Conservation (phyloP, 345 rosid species). For the Lenwebbia sp. region DNA sequence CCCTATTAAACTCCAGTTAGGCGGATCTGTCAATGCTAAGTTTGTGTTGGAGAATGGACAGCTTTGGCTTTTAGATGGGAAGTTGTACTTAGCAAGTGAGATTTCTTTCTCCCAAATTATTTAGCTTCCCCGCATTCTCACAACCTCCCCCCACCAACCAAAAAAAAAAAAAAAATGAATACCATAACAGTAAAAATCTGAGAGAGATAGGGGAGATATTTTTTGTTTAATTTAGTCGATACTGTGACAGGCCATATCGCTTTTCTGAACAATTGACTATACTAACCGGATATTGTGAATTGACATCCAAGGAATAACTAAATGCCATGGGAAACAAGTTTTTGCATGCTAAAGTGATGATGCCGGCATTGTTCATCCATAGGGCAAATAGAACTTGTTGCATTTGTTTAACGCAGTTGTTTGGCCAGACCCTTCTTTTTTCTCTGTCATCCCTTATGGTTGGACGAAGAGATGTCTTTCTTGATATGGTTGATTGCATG, state of each 20-base stretch:
- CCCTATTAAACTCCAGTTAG: constrained; percentile 51
- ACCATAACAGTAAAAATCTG: no score
- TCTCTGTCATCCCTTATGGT: neutral
- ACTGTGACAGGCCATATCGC: neutral
- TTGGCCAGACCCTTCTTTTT: neutral
- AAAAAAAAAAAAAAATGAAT: no score
- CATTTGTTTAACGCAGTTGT: neutral
- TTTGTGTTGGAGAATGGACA: constrained; percentile 65
- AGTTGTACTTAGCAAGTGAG: constrained; percentile 61
- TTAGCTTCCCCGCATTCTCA: neutral
- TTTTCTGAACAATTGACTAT: neutral
- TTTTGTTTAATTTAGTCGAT: neutral
- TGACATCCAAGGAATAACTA: neutral
- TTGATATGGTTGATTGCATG: neutral
- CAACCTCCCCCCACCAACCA: no score
- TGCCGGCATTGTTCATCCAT: neutral
- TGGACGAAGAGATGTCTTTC: neutral
- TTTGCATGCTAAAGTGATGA: neutral
- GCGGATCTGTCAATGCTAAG: constrained; percentile 45
- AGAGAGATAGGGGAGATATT: neutral
- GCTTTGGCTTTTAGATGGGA: constrained; percentile 59
- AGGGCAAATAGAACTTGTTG: neutral
- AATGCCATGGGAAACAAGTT: neutral
- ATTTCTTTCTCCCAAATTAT: neutral
- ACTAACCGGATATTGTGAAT: neutral